These are phyloP conservation scores for Jacaranda mimosifolia DNA, from an alignment of 257 asterid genomes.

Conservation along the genomic window DNA sequence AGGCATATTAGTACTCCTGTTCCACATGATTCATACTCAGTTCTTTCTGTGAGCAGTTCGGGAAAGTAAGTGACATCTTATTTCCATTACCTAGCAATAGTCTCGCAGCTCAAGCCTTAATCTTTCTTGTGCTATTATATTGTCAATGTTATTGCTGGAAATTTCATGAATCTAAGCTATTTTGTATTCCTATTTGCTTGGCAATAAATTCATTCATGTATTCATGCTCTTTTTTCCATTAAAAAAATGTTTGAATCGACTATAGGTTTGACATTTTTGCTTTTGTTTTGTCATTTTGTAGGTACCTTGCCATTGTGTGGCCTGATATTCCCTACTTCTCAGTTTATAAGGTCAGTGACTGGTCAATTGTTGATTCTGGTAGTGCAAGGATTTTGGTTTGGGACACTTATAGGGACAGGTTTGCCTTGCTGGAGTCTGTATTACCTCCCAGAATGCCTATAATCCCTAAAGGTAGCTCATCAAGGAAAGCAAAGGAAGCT, in stretches of 20 bases:
- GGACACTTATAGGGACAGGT: constrained; percentile 95
- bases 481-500: constrained; percentile 95
- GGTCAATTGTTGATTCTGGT: constrained; percentile 98
- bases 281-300: constrained; percentile 48
- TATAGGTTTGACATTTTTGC: constrained; percentile 17
- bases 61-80: constrained; percentile 82
- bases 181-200: constrained; percentile 16
- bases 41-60: constrained; percentile 97
- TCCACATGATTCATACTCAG: constrained; percentile 96
- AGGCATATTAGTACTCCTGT: constrained; percentile 96
- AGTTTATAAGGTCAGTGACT: constrained; percentile 90
- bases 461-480: constrained; percentile 88
- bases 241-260: background rate
- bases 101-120: constrained; percentile 20
- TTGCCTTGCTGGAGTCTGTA: constrained; percentile 88
- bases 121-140: background rate
- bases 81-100: constrained; percentile 22
- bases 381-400: constrained; percentile 98
- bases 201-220: background rate
- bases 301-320: constrained; percentile 95
- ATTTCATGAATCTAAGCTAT: constrained; percentile 24
- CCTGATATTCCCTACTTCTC: constrained; percentile 99
- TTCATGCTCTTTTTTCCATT: background rate
- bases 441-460: constrained; percentile 91
- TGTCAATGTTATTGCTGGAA: constrained; percentile 13